phyloP scores from a whole-genome alignment of 129 eudicot species.

The Artemisia annua region DNA sequence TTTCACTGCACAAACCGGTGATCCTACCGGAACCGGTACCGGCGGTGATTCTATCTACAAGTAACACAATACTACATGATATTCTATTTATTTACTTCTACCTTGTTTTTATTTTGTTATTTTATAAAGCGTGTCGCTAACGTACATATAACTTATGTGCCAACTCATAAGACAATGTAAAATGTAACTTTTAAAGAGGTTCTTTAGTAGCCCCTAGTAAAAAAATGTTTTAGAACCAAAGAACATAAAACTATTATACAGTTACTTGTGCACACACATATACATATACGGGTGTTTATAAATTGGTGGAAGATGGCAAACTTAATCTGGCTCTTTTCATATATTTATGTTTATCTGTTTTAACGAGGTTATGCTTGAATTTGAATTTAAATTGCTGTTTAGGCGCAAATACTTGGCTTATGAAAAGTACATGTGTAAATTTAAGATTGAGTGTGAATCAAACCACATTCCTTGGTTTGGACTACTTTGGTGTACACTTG shows the following conservation, averaged over 20 bases:
- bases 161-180: too few relatives aligned
- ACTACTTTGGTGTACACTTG: not conserved
- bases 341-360: not conserved
- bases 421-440: not conserved
- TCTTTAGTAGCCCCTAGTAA: not conserved
- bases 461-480: not conserved
- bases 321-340: not conserved
- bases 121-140: not conserved
- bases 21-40: constrained; percentile 79
- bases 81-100: not conserved
- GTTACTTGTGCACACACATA: too few relatives aligned
- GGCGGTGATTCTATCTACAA: constrained; percentile 90
- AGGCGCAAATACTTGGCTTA: constrained; percentile 1
- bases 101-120: not conserved
- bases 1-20: constrained; percentile 90
- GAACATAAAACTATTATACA: too few relatives aligned
- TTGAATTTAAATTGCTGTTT: not conserved
- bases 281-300: too few relatives aligned
- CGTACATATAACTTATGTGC: not conserved
- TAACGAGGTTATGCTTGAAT: not conserved
- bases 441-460: not conserved
- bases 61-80: constrained; percentile 36
- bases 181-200: too few relatives aligned
- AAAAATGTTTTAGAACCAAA: not conserved
- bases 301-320: not conserved